Percentiles rank a stretch among this genome's conserved stretches.
These are phyloP conservation scores for Lactifluus rugatus DNA, from an alignment of 768 basidiomycete genomes.

Conservation along the genomic window DNA sequence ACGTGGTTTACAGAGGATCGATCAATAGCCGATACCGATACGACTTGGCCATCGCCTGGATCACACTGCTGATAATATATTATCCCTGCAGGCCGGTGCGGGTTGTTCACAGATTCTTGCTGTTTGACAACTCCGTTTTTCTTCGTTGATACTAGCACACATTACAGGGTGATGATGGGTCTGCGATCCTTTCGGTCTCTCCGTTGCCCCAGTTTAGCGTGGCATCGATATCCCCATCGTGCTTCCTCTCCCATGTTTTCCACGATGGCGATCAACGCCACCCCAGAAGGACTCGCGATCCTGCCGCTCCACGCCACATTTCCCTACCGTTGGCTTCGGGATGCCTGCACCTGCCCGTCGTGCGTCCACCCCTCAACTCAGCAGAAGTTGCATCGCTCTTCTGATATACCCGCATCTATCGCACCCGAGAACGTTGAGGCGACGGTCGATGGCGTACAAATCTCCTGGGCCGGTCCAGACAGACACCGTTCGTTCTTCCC, in stretches of 20 bases:
- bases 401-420: slow-evolving; percentile 49
- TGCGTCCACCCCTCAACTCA: slow-evolving; percentile 71
- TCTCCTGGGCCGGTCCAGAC: slow-evolving; percentile 42
- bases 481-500: slow-evolving; percentile 52
- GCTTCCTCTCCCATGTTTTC: background rate
- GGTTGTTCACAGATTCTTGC: too few species aligned
- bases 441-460: slow-evolving; percentile 36
- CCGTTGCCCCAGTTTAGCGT: background rate
- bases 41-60: too few species aligned
- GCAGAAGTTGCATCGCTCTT: slow-evolving; percentile 68
- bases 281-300: slow-evolving; percentile 7
- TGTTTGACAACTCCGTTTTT: background rate
- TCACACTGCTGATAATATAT: too few species aligned
- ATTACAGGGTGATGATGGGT: background rate
- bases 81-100: too few species aligned
- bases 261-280: background rate
- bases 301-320: slow-evolving; percentile 36
- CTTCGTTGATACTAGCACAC: background rate
- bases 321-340: slow-evolving; percentile 73
- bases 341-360: slow-evolving; percentile 63
- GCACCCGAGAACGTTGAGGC: slow-evolving; percentile 34
- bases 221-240: background rate
- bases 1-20: too few species aligned
- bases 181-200: background rate
- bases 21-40: too few species aligned